Evolutionary conservation across 2,329 filamentous ascomycete genomes (phyloP).

Genomic region (Exophiala mesophila): DNA sequence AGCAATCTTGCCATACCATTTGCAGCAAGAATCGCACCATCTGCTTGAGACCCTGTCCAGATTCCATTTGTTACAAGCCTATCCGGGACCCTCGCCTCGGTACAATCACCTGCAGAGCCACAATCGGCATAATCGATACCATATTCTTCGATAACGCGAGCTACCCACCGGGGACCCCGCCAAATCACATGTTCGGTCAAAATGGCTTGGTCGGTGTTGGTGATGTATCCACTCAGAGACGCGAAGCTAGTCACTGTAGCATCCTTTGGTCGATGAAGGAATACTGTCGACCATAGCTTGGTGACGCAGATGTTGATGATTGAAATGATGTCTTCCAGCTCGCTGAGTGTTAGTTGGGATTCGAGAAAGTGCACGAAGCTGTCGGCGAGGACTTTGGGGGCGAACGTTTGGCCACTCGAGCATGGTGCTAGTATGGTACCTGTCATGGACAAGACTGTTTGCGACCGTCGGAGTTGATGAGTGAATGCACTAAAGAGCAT

Average conservation of each 20-base stretch:
- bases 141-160: constrained; percentile 3
- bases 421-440: constrained; percentile 7
- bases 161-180: constrained; percentile 14
- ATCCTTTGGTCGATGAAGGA: constrained; percentile 14
- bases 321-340: constrained; percentile 12
- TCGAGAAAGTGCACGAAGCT: constrained; percentile 7
- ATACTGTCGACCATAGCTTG: constrained; percentile 12
- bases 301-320: constrained; percentile 11
- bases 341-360: constrained; percentile 7
- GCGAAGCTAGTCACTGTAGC: constrained; percentile 11
- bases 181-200: constrained; percentile 16
- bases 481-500: constrained; percentile 13
- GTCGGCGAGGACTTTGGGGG: constrained; percentile 7
- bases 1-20: constrained; percentile 16
- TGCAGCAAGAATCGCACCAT: constrained; percentile 13
- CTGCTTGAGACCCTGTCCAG: constrained; percentile 10
- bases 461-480: constrained; percentile 9
- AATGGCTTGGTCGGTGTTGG: constrained; percentile 15
- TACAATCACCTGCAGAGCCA: background rate
- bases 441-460: constrained; percentile 1
- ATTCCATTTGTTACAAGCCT: constrained; percentile 8
- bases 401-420: background rate
- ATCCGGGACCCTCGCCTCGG: background rate
- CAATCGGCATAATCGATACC: constrained; percentile 1
- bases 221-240: constrained; percentile 10